A percentile compares a stretch with the other conserved stretches of the same genome.
Evolutionary conservation across 2,329 filamentous ascomycete genomes (phyloP).

Genomic region (Esteya vermicola): DNA sequence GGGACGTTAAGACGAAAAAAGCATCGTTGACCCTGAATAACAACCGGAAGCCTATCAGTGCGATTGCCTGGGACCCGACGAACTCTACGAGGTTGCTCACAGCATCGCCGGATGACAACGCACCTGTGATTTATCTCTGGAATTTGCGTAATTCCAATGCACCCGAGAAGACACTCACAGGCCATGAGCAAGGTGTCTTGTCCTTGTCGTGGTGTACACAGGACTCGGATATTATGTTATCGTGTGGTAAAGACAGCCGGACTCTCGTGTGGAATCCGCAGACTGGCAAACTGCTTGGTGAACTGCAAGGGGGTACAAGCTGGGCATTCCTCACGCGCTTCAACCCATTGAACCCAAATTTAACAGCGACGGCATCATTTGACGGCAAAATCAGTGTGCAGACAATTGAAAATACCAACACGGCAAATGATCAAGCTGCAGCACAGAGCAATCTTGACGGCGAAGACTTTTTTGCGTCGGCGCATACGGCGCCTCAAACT

Average conservation of each 20-base stretch:
- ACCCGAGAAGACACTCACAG: slow-evolving; percentile 73
- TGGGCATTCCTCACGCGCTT: slow-evolving; percentile 96
- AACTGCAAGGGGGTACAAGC: slow-evolving; percentile 96
- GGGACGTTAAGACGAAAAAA: slow-evolving; percentile 97
- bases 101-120: slow-evolving; percentile 76
- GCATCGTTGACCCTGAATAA: slow-evolving; percentile 93
- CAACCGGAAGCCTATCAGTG: slow-evolving; percentile 84
- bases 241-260: slow-evolving; percentile 91
- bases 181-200: slow-evolving; percentile 87
- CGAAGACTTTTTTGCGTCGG: slow-evolving; percentile 93
- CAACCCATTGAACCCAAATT: slow-evolving; percentile 81
- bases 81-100: slow-evolving; percentile 91
- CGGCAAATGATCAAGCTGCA: slow-evolving; percentile 46
- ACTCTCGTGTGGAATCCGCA: slow-evolving; percentile 95
- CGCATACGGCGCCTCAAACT: slow-evolving; percentile 79
- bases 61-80: slow-evolving; percentile 94
- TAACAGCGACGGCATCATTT: slow-evolving; percentile 91
- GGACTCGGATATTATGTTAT: slow-evolving; percentile 77
- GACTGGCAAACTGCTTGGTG: slow-evolving; percentile 73
- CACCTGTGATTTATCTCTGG: slow-evolving; percentile 83
- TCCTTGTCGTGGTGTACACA: slow-evolving; percentile 93
- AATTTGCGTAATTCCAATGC: slow-evolving; percentile 92
- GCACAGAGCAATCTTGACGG: slow-evolving; percentile 63
- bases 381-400: slow-evolving; percentile 93
- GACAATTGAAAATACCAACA: slow-evolving; percentile 86